Evolutionary conservation across 441 rosid species (phyloP), one percentile per base, ranked within the genome.

Genomic region (Pelargonium myrrhifolium): DNA sequence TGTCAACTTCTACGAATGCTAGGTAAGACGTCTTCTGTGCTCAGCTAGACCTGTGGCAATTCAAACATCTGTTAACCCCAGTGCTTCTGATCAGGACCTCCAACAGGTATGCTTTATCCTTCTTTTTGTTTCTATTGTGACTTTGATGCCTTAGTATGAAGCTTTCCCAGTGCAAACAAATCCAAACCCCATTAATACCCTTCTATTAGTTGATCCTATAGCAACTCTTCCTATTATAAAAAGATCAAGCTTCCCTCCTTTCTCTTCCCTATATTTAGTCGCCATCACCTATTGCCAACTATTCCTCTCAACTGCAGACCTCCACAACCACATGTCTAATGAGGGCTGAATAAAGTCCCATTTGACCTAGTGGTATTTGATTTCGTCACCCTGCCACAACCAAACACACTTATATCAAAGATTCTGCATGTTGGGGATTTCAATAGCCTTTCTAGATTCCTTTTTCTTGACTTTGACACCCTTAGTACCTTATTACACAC

Each of bases 11-110:
- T n/a, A 22, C 62, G 61, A 67, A 35, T 75, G 66, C 49, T 74
- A 95, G 99, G 97, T 92, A 76, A 86, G 99, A 67, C 98, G 98
- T 59, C 84, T 89, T 79, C 65, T 95, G 76, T 85, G 98, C 79
- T 95, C 98, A 67, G 85, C 98, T 64, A 85, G 84, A 74, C 88
- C 97, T 55, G 93, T 92, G 75, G 96, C 93, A 43, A 80, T 92
- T 78, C 96, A 92, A 68, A 89, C 95, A 67, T 81, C 98, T 65
- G 83, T 77, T 68, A 88, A 85, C 74, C 92, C 97, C 59, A 87
- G 85, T 75, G 80, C 88, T 71, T 83, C 97, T 39, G 98, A 95
- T 72, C 98, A 92, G 81, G 99, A 95, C 74, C 87, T 89, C 72
- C 99, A 95, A 77, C 98, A 95, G 98, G 99, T 89, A 80, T 51